Base-by-base conservation (phyloP, 305 asterid genomes). In the Fraxinus paxiana region DNA sequence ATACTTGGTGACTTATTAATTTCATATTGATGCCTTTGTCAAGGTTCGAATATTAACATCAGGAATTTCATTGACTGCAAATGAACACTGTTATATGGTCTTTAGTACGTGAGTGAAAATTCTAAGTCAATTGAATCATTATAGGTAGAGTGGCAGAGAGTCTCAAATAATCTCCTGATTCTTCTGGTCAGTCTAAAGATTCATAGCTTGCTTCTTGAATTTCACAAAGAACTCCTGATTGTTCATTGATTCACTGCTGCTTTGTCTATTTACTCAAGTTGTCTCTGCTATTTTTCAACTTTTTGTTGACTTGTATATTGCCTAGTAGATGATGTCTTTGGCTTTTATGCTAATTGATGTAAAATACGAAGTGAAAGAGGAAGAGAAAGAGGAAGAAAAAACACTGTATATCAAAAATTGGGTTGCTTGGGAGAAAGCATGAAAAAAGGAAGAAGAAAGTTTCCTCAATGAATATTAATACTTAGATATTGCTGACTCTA, bases 361-460 rank as follows among this genome's bases (percentile, higher is more conserved):
- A 28, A 18, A 22, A 24, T 63, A 9, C 8, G 2, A 63, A 63
- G 34, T 24, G 72, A 59, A 73, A 51, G 46, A 51, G 56, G 43
- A 31, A 30, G 33, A 30, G 33, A 2, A 22, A 37, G 35, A 77
- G 69, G 72, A 75, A 56, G 26, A 31, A 67, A 65, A 33, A 34
- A 24, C 31, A 65, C 38, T 46, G 35, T 17, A 26, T 43, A 48
- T 77, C n/a, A 73, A 37, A 65, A 67, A 12, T 67, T 73, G 75
- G 38, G 37, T 24, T 15, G 34, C 54, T 22, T 33, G 54, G 31
- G 24, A 81, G 51, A 12, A 18, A 35, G 61, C 67, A 48, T 41
- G 73, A 76, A 73, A 73, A 73, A 43, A 46, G n/a, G 63, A 63
- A 59, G 76, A 77, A 77, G 75, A 73, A 63, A 76, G 15, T 43